A percentile compares a stretch with the other conserved stretches of the same genome.
Evolutionary conservation across 345 rosid genomes (phyloP).

Genomic region (Jatropha curcas): DNA sequence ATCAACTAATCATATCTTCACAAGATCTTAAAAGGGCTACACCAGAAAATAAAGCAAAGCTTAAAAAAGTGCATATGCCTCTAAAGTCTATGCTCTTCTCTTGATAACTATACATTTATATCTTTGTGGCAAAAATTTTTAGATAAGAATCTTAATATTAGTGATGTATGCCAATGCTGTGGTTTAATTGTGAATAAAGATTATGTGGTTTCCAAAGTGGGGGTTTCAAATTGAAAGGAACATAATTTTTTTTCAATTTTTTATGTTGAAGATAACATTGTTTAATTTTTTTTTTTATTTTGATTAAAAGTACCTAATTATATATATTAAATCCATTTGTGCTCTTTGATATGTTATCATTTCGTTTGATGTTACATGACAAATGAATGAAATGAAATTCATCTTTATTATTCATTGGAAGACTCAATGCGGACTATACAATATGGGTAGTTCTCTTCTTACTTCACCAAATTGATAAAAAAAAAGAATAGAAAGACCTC

Average conservation of each 20-base stretch:
- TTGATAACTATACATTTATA: neutral
- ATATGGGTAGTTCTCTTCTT: too few species aligned
- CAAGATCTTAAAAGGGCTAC: neutral
- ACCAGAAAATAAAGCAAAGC: neutral
- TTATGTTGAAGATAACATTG: neutral
- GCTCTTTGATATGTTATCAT: neutral
- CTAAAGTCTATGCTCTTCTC: neutral
- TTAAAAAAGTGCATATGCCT: neutral
- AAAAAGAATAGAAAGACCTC: too few species aligned
- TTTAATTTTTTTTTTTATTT: too few species aligned
- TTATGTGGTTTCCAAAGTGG: slow-evolving; percentile 20
- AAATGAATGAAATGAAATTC: neutral
- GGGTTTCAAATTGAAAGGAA: slow-evolving; percentile 15
- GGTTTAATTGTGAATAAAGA: too few species aligned
- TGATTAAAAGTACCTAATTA: neutral
- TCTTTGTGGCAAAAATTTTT: neutral
- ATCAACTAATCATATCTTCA: neutral
- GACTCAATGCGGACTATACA: too few species aligned
- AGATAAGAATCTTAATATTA: neutral
- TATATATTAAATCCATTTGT: neutral
- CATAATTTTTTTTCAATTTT: neutral
- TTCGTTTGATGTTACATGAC: neutral
- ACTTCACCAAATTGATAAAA: too few species aligned
- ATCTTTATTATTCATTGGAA: too few species aligned
- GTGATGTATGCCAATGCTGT: neutral